phyloP scores from a whole-genome alignment of 2,329 filamentous ascomycete genomes.

The Aspergillus fischeri region DNA sequence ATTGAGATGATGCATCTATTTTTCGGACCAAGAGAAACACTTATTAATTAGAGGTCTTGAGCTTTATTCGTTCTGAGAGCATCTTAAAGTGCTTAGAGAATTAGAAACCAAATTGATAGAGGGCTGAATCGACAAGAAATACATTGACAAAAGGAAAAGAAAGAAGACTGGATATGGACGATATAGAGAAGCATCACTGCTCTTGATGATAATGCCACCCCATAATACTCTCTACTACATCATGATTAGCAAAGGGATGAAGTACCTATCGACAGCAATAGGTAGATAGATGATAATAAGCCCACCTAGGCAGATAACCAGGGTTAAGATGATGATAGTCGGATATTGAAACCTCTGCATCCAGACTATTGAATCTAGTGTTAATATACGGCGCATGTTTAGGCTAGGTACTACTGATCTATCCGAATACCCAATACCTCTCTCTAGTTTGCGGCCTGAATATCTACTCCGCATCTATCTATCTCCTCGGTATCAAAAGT shows the following conservation, averaged over 20 bases:
- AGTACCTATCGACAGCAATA: no score
- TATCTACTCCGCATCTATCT: not conserved
- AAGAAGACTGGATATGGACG: constrained; percentile 10
- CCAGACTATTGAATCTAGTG: not conserved
- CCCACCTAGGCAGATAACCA: not conserved
- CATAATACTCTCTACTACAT: no score
- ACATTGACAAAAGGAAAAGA: constrained; percentile 12
- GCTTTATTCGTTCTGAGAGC: not conserved
- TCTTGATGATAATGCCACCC: constrained; percentile 17
- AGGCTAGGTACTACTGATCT: no score
- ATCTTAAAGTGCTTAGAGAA: no score
- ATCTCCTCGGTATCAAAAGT: not conserved
- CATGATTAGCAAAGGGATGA: no score
- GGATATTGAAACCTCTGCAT: not conserved
- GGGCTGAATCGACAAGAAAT: constrained; percentile 1
- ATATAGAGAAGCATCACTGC: constrained; percentile 21
- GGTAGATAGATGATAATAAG: no score
- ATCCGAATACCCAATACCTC: no score
- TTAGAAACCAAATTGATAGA: not conserved
- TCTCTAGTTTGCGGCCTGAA: no score
- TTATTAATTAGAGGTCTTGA: not conserved
- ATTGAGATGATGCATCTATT: no score
- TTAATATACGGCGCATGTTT: not conserved
- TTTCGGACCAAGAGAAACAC: not conserved
- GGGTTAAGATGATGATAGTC: not conserved